Evolutionary conservation across 2,329 filamentous ascomycete species (phyloP).

Genomic region (Dendrostoma leiphaemia): DNA sequence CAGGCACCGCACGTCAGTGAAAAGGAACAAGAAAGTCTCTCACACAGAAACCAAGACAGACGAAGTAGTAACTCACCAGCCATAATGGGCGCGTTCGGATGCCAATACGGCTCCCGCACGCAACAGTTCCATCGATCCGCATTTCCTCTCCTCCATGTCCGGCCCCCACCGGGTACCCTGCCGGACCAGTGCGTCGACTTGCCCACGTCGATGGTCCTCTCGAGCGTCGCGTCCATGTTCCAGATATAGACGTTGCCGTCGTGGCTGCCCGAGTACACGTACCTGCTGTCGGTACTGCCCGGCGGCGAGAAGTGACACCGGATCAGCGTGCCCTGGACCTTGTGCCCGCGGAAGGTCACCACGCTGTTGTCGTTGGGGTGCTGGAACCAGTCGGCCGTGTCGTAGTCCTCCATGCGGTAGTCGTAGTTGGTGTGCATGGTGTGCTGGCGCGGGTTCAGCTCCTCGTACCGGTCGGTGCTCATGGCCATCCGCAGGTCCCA

Average conservation of each 20-base stretch:
- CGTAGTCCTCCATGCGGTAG: conserved; percentile 68
- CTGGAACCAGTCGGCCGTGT: conserved; percentile 63
- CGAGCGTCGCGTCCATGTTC: conserved; percentile 87
- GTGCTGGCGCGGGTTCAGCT: conserved; percentile 53
- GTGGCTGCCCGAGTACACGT: conserved; percentile 88
- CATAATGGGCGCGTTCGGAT: conserved; percentile 78
- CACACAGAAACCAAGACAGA: neutral
- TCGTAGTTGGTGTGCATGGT: conserved; percentile 63
- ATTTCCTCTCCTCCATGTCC: conserved; percentile 43
- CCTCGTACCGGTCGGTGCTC: conserved; percentile 62
- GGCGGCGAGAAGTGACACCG: conserved; percentile 93
- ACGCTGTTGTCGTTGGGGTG: conserved; percentile 86
- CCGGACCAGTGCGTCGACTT: conserved; percentile 51
- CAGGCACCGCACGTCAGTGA: neutral
- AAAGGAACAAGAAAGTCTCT: conserved; percentile 9
- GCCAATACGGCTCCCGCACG: conserved; percentile 88
- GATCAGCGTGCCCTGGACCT: conserved; percentile 85
- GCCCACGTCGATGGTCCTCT: conserved; percentile 74
- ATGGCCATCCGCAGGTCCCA: conserved; percentile 95
- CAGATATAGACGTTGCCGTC: conserved; percentile 90
- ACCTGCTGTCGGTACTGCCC: conserved; percentile 80
- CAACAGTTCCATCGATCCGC: conserved; percentile 72
- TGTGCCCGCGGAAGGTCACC: conserved; percentile 90
- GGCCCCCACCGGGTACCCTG: conserved; percentile 3
- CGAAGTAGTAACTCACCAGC: conserved; percentile 57